Evolutionary conservation across 2,329 filamentous ascomycete species (phyloP).

Genomic region (Chaetomiaceae sp.): DNA sequence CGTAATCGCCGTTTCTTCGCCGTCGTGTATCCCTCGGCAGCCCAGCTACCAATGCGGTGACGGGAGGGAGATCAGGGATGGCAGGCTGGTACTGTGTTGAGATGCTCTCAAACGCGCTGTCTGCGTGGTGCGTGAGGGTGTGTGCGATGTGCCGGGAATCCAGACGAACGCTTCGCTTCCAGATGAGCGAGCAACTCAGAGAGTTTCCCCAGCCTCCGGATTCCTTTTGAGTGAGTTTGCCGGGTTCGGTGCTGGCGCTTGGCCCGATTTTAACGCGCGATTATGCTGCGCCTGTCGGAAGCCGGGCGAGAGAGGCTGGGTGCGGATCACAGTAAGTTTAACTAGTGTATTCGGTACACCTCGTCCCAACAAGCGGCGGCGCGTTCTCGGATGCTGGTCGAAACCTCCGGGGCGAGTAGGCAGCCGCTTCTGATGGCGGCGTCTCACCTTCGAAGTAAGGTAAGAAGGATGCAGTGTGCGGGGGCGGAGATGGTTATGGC

Average conservation of each 20-base stretch:
- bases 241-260: conserved; percentile 31
- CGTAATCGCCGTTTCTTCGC: conserved; percentile 2
- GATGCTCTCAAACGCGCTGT: no score
- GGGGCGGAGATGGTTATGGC: conserved; percentile 1
- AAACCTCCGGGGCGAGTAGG: not conserved
- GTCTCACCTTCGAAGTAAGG: not conserved
- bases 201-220: conserved; percentile 3
- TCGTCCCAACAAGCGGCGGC: not conserved
- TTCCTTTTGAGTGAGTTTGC: conserved; percentile 11
- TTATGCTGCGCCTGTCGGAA: conserved; percentile 38
- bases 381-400: not conserved
- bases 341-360: conserved; percentile 4
- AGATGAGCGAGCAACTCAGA: not conserved
- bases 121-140: conserved; percentile 1
- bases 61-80: no score
- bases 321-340: no score
- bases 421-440: not conserved
- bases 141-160: conserved; percentile 2
- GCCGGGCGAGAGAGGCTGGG: conserved; percentile 16
- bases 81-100: no score
- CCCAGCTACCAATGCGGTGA: conserved; percentile 10
- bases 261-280: conserved; percentile 38
- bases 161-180: conserved; percentile 5
- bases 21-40: conserved; percentile 4
- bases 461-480: not conserved